Base-by-base conservation (phyloP, 2,329 filamentous ascomycete species). In the Microthyrium microscopicum region DNA sequence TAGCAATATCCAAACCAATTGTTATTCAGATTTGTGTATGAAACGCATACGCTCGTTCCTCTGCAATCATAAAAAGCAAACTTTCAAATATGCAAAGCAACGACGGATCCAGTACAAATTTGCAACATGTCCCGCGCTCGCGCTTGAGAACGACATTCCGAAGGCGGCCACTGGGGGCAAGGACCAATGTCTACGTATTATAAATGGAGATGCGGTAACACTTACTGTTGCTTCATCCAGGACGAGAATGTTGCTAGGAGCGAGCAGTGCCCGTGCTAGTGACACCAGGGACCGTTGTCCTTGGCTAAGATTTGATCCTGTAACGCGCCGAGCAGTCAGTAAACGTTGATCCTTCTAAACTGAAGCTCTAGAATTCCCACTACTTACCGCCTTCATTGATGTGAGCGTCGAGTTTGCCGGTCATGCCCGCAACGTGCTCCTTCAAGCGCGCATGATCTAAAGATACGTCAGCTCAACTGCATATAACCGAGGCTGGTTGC, bases 281-380 rank as follows among this genome's bases (percentile, higher is more conserved):
- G 85, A 94, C 33, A 98, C 70, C 39, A 98, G 73, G 58, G 98
- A 89, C 34, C 87, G 75, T 57, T 98, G 91, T 31, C 89, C 89
- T 53, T 91, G 79, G 37, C 84, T 94, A 37, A 98, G 69, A 54
- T 98, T 98, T 39, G 84, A 93, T 36, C 89, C 82, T 85, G 49
- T 38, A n/a, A 39, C 25, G 20, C 29, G 22, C 29, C 21, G 5
- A 8, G 4, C 4, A 20, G 34, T 33, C 32, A 39, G 24, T 21
- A 29, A 12, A 20, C 5, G 27, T 20, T 33, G 20, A 9, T 18
- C 11, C 4, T 26, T 13, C 21, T 18, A 20, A 18, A 24, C 21
- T 17, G 9, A 25, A 20, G 20, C 13, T 9, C 8, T 16, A 16
- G 16, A 11, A 9, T 29, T 16, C 15, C 8, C 9, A 11, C 27